phyloP scores from a whole-genome alignment of 495 filamentous ascomycete species.

The Rostrohypoxylon terebratum region DNA sequence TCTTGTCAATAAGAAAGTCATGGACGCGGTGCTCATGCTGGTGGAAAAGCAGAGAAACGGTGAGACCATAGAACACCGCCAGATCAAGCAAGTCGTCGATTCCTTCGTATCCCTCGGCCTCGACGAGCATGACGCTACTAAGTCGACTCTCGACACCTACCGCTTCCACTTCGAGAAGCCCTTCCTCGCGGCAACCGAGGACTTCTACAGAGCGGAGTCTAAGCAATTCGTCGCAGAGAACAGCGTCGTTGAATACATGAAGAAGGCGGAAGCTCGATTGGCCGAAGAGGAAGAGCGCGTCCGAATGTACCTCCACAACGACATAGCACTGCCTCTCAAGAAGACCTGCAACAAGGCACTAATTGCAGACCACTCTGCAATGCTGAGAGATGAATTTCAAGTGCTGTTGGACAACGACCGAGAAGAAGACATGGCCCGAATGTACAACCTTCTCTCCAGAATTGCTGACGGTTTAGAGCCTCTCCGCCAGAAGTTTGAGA shows the following conservation, averaged over 20 bases:
- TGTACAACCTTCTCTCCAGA: slow-evolving; percentile 92
- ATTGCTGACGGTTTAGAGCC: slow-evolving; percentile 95
- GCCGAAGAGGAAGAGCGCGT: slow-evolving; percentile 96
- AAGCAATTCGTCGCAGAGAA: slow-evolving; percentile 96
- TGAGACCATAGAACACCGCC: slow-evolving; percentile 96
- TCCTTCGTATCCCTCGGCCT: slow-evolving; percentile 96
- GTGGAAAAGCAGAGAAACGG: slow-evolving; percentile 98
- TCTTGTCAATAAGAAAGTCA: slow-evolving; percentile 84
- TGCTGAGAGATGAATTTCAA: slow-evolving; percentile 96
- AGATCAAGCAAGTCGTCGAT: slow-evolving; percentile 97
- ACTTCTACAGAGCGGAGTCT: slow-evolving; percentile 92
- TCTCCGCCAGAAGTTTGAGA: slow-evolving; percentile 87
- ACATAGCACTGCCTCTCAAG: slow-evolving; percentile 85
- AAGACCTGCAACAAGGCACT: slow-evolving; percentile 89
- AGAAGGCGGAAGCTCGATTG: slow-evolving; percentile 94
- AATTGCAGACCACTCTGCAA: slow-evolving; percentile 83
- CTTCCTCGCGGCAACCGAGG: slow-evolving; percentile 84
- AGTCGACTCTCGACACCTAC: slow-evolving; percentile 96
- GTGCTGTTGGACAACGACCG: slow-evolving; percentile 93
- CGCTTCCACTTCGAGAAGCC: slow-evolving; percentile 89
- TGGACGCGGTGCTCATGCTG: slow-evolving; percentile 93
- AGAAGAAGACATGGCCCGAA: slow-evolving; percentile 92
- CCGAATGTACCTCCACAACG: slow-evolving; percentile 87
- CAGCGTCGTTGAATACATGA: slow-evolving; percentile 99
- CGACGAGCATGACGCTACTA: slow-evolving; percentile 91